A percentile compares a stretch with the other conserved stretches of the same genome.
These are phyloP conservation scores for Didymellaceae sp. DNA, from an alignment of 2,329 filamentous ascomycete species.

Conservation along the genomic window DNA sequence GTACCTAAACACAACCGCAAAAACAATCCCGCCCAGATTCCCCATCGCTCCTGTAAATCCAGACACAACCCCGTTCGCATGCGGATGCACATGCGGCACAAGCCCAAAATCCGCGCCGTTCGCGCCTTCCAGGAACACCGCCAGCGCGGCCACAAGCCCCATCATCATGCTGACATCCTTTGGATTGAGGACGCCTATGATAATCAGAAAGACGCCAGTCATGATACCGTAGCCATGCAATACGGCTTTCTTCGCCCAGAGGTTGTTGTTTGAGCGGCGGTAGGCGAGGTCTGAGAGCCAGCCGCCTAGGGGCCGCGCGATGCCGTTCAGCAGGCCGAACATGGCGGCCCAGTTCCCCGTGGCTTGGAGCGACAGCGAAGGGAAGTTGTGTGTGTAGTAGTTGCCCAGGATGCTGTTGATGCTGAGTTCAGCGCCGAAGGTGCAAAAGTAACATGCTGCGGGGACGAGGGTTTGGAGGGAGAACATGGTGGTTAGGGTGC, in stretches of 20 bases:
- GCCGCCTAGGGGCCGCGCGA: constrained; percentile 70
- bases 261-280: constrained; percentile 47
- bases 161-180: constrained; percentile 69
- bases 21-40: constrained; percentile 83
- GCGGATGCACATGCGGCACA: constrained; percentile 82
- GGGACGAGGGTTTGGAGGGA: constrained; percentile 63
- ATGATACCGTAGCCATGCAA: constrained; percentile 61
- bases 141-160: constrained; percentile 75
- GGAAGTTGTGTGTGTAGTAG: constrained; percentile 64
- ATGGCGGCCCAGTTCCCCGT: constrained; percentile 69
- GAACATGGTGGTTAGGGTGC: constrained; percentile 66
- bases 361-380: constrained; percentile 57
- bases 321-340: constrained; percentile 74
- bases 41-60: constrained; percentile 80
- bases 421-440: constrained; percentile 64
- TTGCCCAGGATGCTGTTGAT: constrained; percentile 65
- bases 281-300: constrained; percentile 62
- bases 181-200: constrained; percentile 66
- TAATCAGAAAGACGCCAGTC: constrained; percentile 65
- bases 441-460: constrained; percentile 63
- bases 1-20: constrained; percentile 81
- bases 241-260: constrained; percentile 69
- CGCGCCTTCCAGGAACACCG: constrained; percentile 79
- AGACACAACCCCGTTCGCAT: constrained; percentile 77
- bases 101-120: constrained; percentile 86